These are phyloP conservation scores for Adenanthera pavonina DNA, from an alignment of 306 rosid species.

Conservation along the genomic window DNA sequence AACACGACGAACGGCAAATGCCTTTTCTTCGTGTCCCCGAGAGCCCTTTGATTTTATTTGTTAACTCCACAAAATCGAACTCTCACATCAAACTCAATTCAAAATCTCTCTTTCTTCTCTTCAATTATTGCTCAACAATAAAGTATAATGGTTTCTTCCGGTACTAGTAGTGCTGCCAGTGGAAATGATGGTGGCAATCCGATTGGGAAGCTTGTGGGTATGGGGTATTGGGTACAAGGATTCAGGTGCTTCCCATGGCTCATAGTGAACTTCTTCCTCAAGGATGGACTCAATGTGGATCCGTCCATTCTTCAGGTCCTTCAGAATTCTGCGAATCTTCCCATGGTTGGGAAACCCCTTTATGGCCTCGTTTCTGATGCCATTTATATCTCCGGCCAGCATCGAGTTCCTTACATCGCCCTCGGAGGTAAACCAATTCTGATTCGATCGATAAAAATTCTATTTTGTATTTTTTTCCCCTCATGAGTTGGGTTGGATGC, in stretches of 20 bases:
- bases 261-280: slow-evolving; percentile 81
- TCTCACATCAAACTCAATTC: neutral
- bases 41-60: neutral
- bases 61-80: neutral
- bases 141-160: slow-evolving; percentile 45
- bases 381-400: slow-evolving; percentile 72
- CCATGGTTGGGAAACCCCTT: slow-evolving; percentile 92
- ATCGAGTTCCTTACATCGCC: slow-evolving; percentile 88
- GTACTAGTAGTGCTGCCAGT: neutral
- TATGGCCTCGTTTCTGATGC: slow-evolving; percentile 86
- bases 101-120: neutral
- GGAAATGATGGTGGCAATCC: slow-evolving; percentile 30
- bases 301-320: slow-evolving; percentile 86
- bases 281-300: slow-evolving; percentile 77
- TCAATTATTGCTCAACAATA: slow-evolving; percentile 19
- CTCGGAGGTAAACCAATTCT: slow-evolving; percentile 63
- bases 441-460: neutral
- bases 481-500: slow-evolving; percentile 3
- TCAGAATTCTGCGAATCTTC: slow-evolving; percentile 82
- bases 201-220: slow-evolving; percentile 63
- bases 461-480: neutral
- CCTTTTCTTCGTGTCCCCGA: slow-evolving; percentile 33
- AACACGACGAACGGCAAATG: neutral
- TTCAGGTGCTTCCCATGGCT: slow-evolving; percentile 92
- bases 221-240: slow-evolving; percentile 92